A percentile compares a stretch with the other conserved stretches of the same genome.
phyloP scores from a whole-genome alignment of 768 basidiomycete genomes.

The Leccinum longicurvipes region DNA sequence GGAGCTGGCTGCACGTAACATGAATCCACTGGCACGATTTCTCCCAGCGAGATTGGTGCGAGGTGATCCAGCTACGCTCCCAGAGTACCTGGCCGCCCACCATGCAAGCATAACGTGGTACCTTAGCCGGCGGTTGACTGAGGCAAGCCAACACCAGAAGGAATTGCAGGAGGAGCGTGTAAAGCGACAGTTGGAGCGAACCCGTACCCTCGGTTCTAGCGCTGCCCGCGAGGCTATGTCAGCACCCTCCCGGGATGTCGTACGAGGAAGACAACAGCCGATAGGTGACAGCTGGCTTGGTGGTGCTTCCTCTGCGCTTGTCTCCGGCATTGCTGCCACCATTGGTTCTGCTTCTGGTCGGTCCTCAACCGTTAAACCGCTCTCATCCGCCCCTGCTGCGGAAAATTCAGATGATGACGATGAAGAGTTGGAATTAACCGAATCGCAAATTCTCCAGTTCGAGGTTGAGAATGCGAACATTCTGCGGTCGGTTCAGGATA shows the following conservation, averaged over 20 bases:
- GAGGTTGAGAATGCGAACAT: slow-evolving; percentile 89
- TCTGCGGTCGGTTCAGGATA: slow-evolving; percentile 78
- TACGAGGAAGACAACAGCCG: slow-evolving; percentile 17
- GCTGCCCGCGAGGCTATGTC: slow-evolving; percentile 61
- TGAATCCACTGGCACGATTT: slow-evolving; percentile 63
- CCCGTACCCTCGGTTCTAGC: slow-evolving; percentile 77
- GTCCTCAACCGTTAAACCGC: slow-evolving; percentile 26
- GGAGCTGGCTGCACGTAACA: slow-evolving; percentile 61
- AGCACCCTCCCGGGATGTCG: slow-evolving; percentile 35
- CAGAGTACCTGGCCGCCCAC: slow-evolving; percentile 82
- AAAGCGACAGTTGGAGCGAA: slow-evolving; percentile 81
- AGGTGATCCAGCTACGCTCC: slow-evolving; percentile 46
- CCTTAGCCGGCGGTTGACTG: slow-evolving; percentile 75
- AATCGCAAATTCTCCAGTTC: slow-evolving; percentile 89
- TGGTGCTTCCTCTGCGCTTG: slow-evolving; percentile 51
- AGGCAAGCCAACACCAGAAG: slow-evolving; percentile 74
- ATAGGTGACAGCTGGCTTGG: slow-evolving; percentile 59
- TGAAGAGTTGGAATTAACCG: slow-evolving; percentile 78
- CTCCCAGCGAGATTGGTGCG: slow-evolving; percentile 69
- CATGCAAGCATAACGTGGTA: slow-evolving; percentile 92
- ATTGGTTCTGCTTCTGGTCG: slow-evolving; percentile 46
- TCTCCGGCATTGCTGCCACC: slow-evolving; percentile 55
- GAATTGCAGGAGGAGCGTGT: slow-evolving; percentile 94
- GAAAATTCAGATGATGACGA: slow-evolving; percentile 61
- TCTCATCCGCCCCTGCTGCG: slow-evolving; percentile 32